Evolutionary conservation across 148 eudicot species (phyloP).

Genomic region (Rhododendron vialii): DNA sequence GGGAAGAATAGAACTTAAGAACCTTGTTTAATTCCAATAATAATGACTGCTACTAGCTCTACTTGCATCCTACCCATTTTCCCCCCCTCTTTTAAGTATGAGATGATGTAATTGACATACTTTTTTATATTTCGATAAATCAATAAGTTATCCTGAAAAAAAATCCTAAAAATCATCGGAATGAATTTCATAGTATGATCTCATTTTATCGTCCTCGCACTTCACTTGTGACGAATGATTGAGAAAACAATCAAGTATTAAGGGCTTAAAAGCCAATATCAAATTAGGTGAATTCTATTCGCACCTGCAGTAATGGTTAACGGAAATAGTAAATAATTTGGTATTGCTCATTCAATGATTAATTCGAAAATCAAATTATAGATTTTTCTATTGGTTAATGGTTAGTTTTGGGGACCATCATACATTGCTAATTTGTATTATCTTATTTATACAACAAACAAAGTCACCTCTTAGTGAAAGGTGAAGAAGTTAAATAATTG

Average conservation of each 20-base stretch:
- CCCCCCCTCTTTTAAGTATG: not conserved
- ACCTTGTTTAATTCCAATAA: not conserved
- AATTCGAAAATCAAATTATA: not conserved
- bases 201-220: not conserved
- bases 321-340: not conserved
- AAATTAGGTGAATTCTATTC: not conserved
- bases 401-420: not conserved
- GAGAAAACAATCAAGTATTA: not conserved
- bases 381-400: not conserved
- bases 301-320: not conserved
- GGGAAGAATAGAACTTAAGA: conserved; percentile 7
- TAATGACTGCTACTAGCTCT: not conserved
- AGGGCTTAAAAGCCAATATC: not conserved
- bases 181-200: not conserved
- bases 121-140: too few species aligned
- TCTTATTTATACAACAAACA: not conserved
- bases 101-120: not conserved
- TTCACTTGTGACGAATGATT: not conserved
- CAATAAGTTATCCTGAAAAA: too few species aligned
- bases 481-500: conserved; percentile 9
- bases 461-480: conserved; percentile 6
- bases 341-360: not conserved
- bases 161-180: not conserved
- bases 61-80: not conserved
- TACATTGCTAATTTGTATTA: not conserved